These are phyloP conservation scores for Alternaria infectoria DNA, from an alignment of 2,329 filamentous ascomycete species.

Conservation along the genomic window DNA sequence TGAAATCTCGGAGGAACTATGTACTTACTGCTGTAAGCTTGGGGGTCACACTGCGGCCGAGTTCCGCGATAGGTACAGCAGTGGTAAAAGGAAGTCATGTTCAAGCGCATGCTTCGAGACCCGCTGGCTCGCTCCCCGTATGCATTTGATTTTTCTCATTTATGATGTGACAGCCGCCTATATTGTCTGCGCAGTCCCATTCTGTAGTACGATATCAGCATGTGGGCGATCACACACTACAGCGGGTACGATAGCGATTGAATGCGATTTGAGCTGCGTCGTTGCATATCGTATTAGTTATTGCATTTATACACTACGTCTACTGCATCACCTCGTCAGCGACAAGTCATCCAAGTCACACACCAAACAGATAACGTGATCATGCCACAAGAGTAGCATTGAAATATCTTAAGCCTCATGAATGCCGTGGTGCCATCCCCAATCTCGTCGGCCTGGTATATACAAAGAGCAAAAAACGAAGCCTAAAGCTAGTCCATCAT, in stretches of 20 bases:
- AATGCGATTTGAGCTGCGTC: neutral
- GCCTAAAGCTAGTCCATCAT: neutral
- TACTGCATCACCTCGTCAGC: neutral
- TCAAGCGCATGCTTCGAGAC: neutral
- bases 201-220: neutral
- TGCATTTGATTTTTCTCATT: neutral
- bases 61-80: neutral
- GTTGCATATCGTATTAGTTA: neutral
- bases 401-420: constrained; percentile 1
- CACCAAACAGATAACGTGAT: neutral
- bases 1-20: neutral
- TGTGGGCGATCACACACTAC: neutral
- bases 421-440: neutral
- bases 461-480: constrained; percentile 30
- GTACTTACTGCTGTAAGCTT: neutral
- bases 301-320: neutral
- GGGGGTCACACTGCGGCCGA: neutral
- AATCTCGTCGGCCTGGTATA: constrained; percentile 16
- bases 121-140: neutral
- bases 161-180: neutral
- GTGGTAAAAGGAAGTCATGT: neutral
- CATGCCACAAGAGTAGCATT: constrained; percentile 4
- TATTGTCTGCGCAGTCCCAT: neutral
- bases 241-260: neutral
- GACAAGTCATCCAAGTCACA: neutral